These are phyloP conservation scores for Aphanomyces euteiches DNA, from an alignment of 352 stramenopile genomes.

Conservation along the genomic window DNA sequence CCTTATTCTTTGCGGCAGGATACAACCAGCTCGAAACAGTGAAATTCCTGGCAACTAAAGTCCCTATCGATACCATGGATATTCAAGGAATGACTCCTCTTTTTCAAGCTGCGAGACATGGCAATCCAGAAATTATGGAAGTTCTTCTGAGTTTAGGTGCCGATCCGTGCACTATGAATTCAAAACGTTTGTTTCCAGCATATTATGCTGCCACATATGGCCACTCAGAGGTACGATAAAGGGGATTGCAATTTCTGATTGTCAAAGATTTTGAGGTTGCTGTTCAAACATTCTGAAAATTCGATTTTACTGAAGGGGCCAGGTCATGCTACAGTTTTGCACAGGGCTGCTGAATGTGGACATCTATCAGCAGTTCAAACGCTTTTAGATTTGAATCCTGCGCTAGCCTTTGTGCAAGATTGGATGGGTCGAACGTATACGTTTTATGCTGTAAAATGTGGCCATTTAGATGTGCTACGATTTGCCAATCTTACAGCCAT, in stretches of 20 bases:
- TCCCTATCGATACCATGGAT: not conserved
- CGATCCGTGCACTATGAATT: not conserved
- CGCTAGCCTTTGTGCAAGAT: not conserved
- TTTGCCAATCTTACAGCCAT: not conserved
- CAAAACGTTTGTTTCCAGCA: conserved; percentile 23
- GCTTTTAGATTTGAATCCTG: not conserved
- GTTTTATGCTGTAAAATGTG: conserved; percentile 1
- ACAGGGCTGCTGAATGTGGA: conserved; percentile 21
- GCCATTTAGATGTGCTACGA: not conserved
- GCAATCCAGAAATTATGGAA: not conserved
- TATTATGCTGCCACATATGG: conserved; percentile 27
- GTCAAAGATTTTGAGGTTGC: not conserved
- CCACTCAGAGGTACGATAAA: conserved; percentile 22
- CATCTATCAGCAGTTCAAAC: not conserved
- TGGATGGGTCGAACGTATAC: conserved; percentile 2
- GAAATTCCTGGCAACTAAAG: not conserved
- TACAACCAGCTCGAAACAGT: conserved; percentile 26
- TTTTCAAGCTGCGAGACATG: conserved; percentile 13
- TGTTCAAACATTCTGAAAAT: not conserved
- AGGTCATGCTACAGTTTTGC: conserved; percentile 10
- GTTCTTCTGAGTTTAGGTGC: conserved; percentile 3
- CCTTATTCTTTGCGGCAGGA: conserved; percentile 22
- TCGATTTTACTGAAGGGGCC: not conserved
- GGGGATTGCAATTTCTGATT: not conserved
- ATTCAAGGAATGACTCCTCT: conserved; percentile 15